These are phyloP conservation scores for Boletus sensibilis DNA, from an alignment of 768 basidiomycete genomes.

Conservation along the genomic window DNA sequence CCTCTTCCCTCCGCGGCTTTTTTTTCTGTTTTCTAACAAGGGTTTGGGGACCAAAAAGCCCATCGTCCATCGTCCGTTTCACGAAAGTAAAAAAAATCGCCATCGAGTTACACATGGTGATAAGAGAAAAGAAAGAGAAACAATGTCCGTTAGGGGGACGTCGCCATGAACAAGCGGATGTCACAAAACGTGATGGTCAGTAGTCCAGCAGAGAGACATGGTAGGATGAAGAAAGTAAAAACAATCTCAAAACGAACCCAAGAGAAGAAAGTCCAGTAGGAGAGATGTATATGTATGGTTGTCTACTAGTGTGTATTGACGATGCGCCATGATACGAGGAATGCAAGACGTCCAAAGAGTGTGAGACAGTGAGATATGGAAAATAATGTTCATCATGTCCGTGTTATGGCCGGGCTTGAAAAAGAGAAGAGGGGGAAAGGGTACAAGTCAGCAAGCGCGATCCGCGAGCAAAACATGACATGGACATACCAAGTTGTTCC, in stretches of 20 bases:
- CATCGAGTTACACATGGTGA: too few relatives aligned
- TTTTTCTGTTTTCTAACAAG: too few relatives aligned
- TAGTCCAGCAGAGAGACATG: too few relatives aligned
- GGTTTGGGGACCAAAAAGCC: too few relatives aligned
- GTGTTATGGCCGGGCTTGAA: constrained; percentile 14
- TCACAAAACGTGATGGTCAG: too few relatives aligned
- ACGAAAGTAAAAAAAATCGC: too few relatives aligned
- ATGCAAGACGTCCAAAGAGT: constrained; percentile 5
- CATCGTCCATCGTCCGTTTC: too few relatives aligned
- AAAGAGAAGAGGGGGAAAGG: too few relatives aligned
- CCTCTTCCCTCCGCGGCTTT: too few relatives aligned
- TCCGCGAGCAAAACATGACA: neutral
- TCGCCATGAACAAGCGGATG: too few relatives aligned
- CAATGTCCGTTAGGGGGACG: too few relatives aligned
- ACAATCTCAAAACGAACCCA: neutral
- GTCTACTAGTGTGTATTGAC: constrained; percentile 2
- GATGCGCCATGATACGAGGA: neutral
- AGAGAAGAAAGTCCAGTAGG: neutral
- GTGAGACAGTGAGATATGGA: neutral
- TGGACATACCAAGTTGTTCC: constrained; percentile 74
- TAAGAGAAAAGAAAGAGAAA: too few relatives aligned
- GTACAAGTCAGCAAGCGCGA: neutral
- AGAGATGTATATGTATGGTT: neutral
- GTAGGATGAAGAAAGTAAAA: neutral
- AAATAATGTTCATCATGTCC: neutral